Base-by-base conservation (phyloP, 148 eudicot genomes). In the Vaccinium myrtillus region DNA sequence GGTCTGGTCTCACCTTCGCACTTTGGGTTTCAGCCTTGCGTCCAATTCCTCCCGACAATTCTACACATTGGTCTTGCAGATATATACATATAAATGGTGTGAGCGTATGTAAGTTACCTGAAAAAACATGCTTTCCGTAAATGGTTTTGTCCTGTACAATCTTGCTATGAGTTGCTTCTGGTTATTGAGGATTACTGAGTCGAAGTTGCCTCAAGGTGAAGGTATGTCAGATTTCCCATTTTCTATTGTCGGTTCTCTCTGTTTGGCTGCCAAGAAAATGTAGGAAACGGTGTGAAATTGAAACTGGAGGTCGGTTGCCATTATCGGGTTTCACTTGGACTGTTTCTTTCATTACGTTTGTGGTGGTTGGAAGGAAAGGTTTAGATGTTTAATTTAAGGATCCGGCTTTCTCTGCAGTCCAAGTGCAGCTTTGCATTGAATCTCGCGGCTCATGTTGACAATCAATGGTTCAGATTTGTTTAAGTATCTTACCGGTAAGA, bases 181-280 rank as follows among this genome's bases (percentile, higher is more conserved):
- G 43, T 58, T 76, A 13, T 79, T 78, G 53, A 74, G 83, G 6
- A 63, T 77, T 30, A 65, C 86, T 1, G 50, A 79, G 27, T 53
- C 91, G 3, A 80, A 81, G 79, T 84, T 89, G 85, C 85, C 88
- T 8, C 91, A 73, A 71, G 79, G 79, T 78, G 91, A 89, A 89
- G 86, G 91, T 89, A 77, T 61, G 78, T 14, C 1, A 59, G 74
- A n/a, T 74, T 83, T 54, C 32, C 27, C 53, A 3, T 27, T 48
- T 54, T 3, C 2, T 74, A 9, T 73, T 32, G 14, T 1, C 18
- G 13, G 27, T 8, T 82, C 10, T 71, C 48, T 11, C 49, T 80
- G 56, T 80, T 80, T 54, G 59, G 67, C 49, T 79, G 63, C 67
- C 75, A 3, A 78, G 82, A 77, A 84, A 67, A 49, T 76, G 55